Base-by-base conservation (phyloP, 2,329 filamentous ascomycete genomes). In the Cytospora piceicola region DNA sequence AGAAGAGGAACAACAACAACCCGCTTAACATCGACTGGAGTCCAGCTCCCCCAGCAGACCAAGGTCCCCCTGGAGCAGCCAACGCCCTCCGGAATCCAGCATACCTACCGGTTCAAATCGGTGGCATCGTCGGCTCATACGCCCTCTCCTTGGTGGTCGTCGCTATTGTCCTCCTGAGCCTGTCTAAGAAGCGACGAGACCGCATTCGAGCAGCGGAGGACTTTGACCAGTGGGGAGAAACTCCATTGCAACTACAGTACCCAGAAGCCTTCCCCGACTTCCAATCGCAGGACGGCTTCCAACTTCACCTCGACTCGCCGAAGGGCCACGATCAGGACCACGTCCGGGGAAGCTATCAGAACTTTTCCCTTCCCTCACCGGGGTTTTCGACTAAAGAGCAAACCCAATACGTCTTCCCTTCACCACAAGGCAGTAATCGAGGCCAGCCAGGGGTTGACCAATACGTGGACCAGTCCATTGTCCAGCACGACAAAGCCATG, bases 81-180 rank as follows among this genome's bases (percentile, higher is more conserved):
- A 77, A 82, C 71, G 85, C 88, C 46, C 76, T 87, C 58, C 81
- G 87, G 71, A 83, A 93, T 75, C 80, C 80, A 69, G 78, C 83
- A 22, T 87, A 90, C 64, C 85, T 97, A 27, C 92, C 93, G 22
- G 89, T 88, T 66, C 90, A 97, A 77, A 89, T 97, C 71, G 90
- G 91, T 69, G 92, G 89, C 70, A 91, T 98, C 67, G 84, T 94
- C 66, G 93, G 89, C 68, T 89, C 91, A 66, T 97, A 97, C 86
- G 83, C 94, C 66, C 77, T 92, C 67, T 91, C 88, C 42, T 83
- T 96, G 73, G 82, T 93, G 72, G 77, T 95, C 72, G 87, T 95
- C 72, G 89, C 92, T 71, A 81, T 87, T 39, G 79, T 86, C 56
- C 80, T 93, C 9, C 80, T 93, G 52, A 75, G 85, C 27, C 81